Percentiles rank a stretch among this genome's conserved stretches.
Evolutionary conservation across 2,329 filamentous ascomycete species (phyloP).

Genomic region (Talaromyces sp.): DNA sequence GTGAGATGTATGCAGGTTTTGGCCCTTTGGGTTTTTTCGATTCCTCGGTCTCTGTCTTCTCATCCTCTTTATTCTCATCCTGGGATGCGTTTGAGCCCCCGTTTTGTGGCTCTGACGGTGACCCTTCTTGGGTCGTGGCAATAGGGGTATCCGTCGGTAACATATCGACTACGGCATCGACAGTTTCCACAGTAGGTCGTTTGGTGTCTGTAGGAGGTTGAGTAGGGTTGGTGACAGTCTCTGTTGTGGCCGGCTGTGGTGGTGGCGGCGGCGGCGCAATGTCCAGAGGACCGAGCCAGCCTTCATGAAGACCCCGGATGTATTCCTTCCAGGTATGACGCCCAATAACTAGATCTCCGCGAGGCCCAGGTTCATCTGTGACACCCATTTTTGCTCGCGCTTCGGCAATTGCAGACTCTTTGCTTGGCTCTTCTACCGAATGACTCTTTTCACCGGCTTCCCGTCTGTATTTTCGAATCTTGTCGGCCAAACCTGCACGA

Average conservation of each 20-base stretch:
- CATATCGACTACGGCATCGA: background rate
- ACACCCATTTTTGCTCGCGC: slow-evolving; percentile 62
- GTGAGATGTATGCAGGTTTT: slow-evolving; percentile 67
- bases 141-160: background rate
- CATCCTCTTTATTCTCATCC: slow-evolving; percentile 32
- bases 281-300: slow-evolving; percentile 83
- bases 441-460: slow-evolving; percentile 53
- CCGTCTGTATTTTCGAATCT: slow-evolving; percentile 62
- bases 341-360: slow-evolving; percentile 83
- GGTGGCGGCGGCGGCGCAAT: slow-evolving; percentile 24
- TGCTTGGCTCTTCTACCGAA: slow-evolving; percentile 38
- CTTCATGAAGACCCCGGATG: slow-evolving; percentile 84
- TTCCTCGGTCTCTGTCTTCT: slow-evolving; percentile 44
- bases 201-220: background rate
- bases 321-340: slow-evolving; percentile 98
- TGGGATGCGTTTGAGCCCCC: slow-evolving; percentile 27
- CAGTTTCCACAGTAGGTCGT: background rate
- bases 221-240: background rate
- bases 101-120: slow-evolving; percentile 10
- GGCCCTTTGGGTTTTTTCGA: slow-evolving; percentile 49
- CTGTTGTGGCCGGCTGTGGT: slow-evolving; percentile 16
- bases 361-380: slow-evolving; percentile 63
- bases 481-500: slow-evolving; percentile 77
- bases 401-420: slow-evolving; percentile 57
- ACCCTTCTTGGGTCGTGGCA: background rate